Conservation (phyloP, 306 rosid species). For the Prunus campanulata region DNA sequence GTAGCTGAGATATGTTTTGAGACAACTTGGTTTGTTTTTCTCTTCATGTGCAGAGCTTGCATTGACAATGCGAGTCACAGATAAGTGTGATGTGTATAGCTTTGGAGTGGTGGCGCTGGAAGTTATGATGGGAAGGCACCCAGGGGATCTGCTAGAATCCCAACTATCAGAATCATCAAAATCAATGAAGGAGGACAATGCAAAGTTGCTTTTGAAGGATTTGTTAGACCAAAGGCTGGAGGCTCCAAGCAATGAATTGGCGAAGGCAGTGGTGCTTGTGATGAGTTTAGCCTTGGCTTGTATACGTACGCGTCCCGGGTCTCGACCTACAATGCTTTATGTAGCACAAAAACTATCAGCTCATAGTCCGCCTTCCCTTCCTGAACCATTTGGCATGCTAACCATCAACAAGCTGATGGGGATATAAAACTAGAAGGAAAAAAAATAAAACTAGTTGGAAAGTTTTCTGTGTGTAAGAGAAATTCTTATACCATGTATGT, state of each 20-base stretch:
- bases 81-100: constrained; percentile 61
- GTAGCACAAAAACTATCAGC: constrained; percentile 52
- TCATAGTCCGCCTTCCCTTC: constrained; percentile 12
- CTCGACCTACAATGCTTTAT: constrained; percentile 48
- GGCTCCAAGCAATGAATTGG: constrained; percentile 30
- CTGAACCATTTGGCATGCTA: constrained; percentile 23
- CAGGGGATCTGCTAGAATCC: constrained; percentile 42
- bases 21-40: no score
- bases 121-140: constrained; percentile 60
- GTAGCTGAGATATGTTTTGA: not conserved
- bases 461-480: not conserved
- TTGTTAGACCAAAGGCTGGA: constrained; percentile 45
- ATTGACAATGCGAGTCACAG: constrained; percentile 46
- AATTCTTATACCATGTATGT: not conserved
- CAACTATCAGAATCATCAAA: not conserved
- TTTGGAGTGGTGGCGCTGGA: constrained; percentile 60
- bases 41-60: constrained; percentile 49
- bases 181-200: not conserved
- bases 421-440: not conserved
- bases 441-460: not conserved
- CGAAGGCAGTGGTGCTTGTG: constrained; percentile 28
- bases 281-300: constrained; percentile 46
- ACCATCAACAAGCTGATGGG: not conserved
- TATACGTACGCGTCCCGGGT: constrained; percentile 35
- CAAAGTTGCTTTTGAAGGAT: constrained; percentile 37